A percentile compares a stretch with the other conserved stretches of the same genome.
phyloP scores from a whole-genome alignment of 2,329 filamentous ascomycete genomes.

The Fusarium miscanthi region DNA sequence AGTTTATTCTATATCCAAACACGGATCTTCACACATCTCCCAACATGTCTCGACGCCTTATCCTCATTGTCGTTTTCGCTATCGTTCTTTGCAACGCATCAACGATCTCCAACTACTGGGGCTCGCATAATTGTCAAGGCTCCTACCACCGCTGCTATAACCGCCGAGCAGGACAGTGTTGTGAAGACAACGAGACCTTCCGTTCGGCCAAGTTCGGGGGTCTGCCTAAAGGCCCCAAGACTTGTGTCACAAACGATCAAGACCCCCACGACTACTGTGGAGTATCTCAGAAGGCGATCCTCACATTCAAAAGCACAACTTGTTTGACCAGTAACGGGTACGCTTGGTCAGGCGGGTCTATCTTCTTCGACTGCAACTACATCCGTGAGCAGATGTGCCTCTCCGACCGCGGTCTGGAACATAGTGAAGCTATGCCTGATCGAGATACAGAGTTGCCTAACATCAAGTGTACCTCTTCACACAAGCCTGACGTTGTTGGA shows the following conservation, averaged over 20 bases:
- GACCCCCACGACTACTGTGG: background rate
- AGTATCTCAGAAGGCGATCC: background rate
- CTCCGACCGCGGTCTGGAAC: background rate
- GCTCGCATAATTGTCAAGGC: background rate
- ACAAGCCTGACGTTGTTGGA: background rate
- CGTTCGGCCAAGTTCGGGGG: background rate
- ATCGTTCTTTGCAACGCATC: background rate
- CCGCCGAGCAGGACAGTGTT: background rate
- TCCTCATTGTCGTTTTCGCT: background rate
- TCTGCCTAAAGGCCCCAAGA: background rate
- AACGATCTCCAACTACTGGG: background rate
- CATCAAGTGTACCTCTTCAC: background rate
- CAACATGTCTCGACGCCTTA: background rate
- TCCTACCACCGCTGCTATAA: background rate
- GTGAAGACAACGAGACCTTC: background rate
- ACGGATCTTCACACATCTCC: background rate
- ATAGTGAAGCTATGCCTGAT: background rate
- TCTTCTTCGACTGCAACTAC: background rate
- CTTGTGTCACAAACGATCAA: background rate
- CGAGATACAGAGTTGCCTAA: background rate
- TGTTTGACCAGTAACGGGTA: background rate
- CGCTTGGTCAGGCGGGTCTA: background rate
- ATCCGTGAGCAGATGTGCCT: background rate
- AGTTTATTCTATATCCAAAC: fast-evolving
- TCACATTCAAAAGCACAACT: background rate